A percentile compares a stretch with the other conserved stretches of the same genome.
Evolutionary conservation across 441 rosid species (phyloP).

Genomic region (Dalechampia spathulata): DNA sequence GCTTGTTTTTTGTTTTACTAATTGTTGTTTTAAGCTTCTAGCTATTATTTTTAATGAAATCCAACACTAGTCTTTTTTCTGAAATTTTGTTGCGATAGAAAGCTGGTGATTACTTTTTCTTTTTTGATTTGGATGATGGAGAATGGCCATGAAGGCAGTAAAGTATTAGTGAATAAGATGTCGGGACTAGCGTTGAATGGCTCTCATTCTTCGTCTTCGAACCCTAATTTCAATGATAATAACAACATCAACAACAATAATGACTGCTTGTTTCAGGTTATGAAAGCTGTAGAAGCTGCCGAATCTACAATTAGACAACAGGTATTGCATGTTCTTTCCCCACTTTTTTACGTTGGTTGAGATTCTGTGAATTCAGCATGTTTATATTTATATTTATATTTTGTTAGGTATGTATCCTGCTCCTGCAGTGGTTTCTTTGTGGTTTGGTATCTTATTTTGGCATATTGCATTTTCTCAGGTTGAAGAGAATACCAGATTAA

Average conservation of each 20-base stretch:
- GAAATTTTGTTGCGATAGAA: too few species aligned
- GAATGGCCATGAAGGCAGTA: conserved; percentile 53
- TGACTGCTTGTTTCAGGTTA: conserved; percentile 83
- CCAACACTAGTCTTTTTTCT: too few species aligned
- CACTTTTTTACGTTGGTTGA: too few species aligned
- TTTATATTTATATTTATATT: neutral
- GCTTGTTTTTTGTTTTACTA: too few species aligned
- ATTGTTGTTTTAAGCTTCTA: too few species aligned
- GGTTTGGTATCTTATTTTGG: conserved; percentile 1
- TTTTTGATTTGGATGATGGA: too few species aligned
- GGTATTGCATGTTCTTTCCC: conserved; percentile 44
- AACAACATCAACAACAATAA: conserved; percentile 33
- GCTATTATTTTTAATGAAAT: too few species aligned
- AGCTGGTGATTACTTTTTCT: too few species aligned
- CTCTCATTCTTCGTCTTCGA: too few species aligned
- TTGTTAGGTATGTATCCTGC: neutral
- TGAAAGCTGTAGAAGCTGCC: conserved; percentile 98
- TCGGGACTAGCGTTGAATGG: conserved; percentile 46
- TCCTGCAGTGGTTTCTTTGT: too few species aligned
- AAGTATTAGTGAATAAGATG: conserved; percentile 41
- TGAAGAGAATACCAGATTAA: conserved; percentile 77
- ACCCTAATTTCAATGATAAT: too few species aligned
- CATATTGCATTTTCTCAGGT: conserved; percentile 37
- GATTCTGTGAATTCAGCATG: too few species aligned
- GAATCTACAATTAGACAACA: conserved; percentile 91